Conservation (phyloP, 2,329 filamentous ascomycete species). For the Claviceps fusiformis region DNA sequence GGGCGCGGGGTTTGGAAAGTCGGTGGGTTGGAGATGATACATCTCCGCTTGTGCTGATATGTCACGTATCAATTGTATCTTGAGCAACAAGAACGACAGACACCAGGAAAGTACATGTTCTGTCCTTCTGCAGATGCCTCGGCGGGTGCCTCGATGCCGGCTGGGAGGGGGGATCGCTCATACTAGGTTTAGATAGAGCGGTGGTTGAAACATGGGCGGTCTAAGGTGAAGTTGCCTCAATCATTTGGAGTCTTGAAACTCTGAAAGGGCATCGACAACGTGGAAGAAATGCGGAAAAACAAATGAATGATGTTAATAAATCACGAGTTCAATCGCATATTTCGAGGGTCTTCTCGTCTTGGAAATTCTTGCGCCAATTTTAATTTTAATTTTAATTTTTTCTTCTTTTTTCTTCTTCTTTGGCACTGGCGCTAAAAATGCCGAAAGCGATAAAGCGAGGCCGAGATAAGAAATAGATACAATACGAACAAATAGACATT, state of each 20-base stretch:
- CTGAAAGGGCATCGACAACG: background rate
- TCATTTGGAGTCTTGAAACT: background rate
- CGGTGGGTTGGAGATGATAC: background rate
- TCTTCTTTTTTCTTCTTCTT: background rate
- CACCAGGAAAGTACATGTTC: background rate
- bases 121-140: background rate
- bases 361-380: background rate
- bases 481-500: too few relatives aligned
- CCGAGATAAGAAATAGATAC: too few relatives aligned
- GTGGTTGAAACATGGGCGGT: background rate
- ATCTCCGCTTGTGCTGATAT: background rate
- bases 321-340: background rate
- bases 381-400: too few relatives aligned
- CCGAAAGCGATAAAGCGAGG: too few relatives aligned
- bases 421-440: too few relatives aligned
- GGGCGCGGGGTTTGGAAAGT: conserved; percentile 8
- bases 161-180: background rate
- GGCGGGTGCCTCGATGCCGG: background rate
- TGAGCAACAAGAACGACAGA: background rate
- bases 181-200: background rate
- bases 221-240: background rate
- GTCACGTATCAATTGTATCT: background rate
- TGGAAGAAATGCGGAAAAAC: background rate
- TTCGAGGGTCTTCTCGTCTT: background rate
- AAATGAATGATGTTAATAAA: too few relatives aligned